A percentile compares a stretch with the other conserved stretches of the same genome.
phyloP scores from a whole-genome alignment of 2,329 filamentous ascomycete genomes.

The Claviceps sp. region DNA sequence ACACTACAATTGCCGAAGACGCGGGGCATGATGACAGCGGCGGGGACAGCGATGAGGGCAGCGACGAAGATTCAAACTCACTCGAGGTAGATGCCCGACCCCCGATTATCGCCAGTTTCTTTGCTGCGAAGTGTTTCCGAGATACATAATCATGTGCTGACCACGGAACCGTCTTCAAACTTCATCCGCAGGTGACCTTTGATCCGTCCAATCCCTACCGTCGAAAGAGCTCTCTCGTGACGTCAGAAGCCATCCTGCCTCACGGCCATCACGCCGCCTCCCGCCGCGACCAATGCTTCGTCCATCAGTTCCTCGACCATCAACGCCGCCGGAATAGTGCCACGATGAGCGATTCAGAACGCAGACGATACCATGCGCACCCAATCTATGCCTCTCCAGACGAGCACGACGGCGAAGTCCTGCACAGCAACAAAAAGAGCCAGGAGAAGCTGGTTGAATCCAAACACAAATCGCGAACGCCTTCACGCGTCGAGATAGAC shows the following conservation, averaged over 20 bases:
- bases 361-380: conserved; percentile 17
- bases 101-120: neutral
- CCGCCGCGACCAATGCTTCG: conserved; percentile 43
- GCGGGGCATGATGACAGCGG: neutral
- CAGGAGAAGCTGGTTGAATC: conserved; percentile 13
- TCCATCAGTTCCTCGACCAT: conserved; percentile 50
- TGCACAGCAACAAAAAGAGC: conserved; percentile 7
- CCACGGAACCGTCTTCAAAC: neutral
- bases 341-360: conserved; percentile 14
- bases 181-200: conserved; percentile 41
- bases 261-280: conserved; percentile 12
- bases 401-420: conserved; percentile 7
- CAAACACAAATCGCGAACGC: conserved; percentile 8
- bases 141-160: neutral
- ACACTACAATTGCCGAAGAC: conserved; percentile 13
- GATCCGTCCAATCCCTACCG: conserved; percentile 47
- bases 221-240: conserved; percentile 52
- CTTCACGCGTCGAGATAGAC: conserved; percentile 23
- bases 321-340: conserved; percentile 27
- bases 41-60: conserved; percentile 15
- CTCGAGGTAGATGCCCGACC: conserved; percentile 32
- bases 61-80: conserved; percentile 32
- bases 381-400: conserved; percentile 12
- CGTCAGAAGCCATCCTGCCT: conserved; percentile 29
- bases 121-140: neutral